Evolutionary conservation across 73 alveolate species (phyloP), one percentile per base, ranked within the genome.

Genomic region (Symbiodinium natans): DNA sequence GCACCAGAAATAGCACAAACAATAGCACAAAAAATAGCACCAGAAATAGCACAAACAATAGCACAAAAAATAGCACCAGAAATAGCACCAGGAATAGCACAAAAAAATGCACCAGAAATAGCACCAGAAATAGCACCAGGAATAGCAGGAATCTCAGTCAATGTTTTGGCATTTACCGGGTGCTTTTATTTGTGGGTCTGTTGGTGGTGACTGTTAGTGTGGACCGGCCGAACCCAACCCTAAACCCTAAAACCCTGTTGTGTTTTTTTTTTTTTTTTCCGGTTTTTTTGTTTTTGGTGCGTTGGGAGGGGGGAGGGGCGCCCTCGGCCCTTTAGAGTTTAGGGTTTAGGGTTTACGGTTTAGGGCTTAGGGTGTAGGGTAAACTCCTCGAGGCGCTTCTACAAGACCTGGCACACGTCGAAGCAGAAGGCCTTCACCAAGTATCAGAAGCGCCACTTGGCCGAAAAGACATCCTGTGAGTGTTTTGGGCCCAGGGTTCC

Each of bases 341-440:
- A 17, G 36, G 23, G 98, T 99, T 99, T 95, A 99, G 99, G 99
- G 63, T 48, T 8, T 48, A 17, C 63, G 63, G 23, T 48, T 48
- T 8, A 8, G 8, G 17, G 8, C 17, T 48, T 17, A 48, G 8
- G 63, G n/a, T n/a, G n/a, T n/a, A n/a, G n/a, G n/a, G n/a, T n/a
- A n/a, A n/a, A n/a, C n/a, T n/a, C n/a, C n/a, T n/a, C 63, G 23
- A 99, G 99, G 99, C 99, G 99, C 98, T 99, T 99, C 99, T 99
- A 99, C 99, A 99, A 99, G 99, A 99, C 99, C 99, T 99, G 99
- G 99, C 41, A 29, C 41, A 33, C n/a, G 34, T 33, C 41, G 41
- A 77, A 77, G 86, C 41, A 77, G 48, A 77, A 77, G 82, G 82
- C 99, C 97, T 99, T 99, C 99, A 96, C 99, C 92, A 99, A 99